Evolutionary conservation across 73 alveolate genomes (phyloP).

Genomic region (Tetrahymena borealis): DNA sequence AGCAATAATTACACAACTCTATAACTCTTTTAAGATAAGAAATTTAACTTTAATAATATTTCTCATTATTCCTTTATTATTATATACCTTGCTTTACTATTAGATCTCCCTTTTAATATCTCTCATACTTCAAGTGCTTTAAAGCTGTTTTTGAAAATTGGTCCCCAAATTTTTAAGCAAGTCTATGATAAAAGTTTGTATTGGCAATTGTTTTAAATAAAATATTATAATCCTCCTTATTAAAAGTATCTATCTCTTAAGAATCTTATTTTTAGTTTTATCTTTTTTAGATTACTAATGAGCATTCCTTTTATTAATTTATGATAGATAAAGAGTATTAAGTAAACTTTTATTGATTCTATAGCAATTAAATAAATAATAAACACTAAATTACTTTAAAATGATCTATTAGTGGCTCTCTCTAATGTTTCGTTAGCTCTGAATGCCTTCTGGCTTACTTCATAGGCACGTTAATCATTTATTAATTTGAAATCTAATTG

Average conservation of each 20-base stretch:
- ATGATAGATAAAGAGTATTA: background rate
- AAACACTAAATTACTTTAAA: background rate
- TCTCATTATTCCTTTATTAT: too few species aligned
- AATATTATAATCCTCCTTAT: background rate
- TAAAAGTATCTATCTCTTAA: background rate
- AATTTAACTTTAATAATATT: too few species aligned
- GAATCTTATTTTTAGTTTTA: background rate
- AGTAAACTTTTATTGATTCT: too few species aligned
- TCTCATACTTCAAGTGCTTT: background rate
- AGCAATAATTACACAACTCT: too few species aligned
- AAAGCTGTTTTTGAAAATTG: background rate
- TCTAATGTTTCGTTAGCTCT: background rate
- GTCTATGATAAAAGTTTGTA: background rate
- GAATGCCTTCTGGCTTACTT: background rate
- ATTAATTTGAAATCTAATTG: background rate
- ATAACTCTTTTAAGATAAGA: too few species aligned
- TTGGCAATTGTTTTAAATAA: background rate
- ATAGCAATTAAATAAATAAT: too few species aligned
- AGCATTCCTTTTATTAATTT: background rate
- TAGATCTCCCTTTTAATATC: background rate
- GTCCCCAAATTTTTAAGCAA: background rate
- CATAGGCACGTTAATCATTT: background rate
- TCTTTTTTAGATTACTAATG: background rate
- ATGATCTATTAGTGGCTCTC: background rate
- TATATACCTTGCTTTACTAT: background rate